Evolutionary conservation across 2,329 filamentous ascomycete genomes (phyloP).

Genomic region (Cryphonectria naterciae): DNA sequence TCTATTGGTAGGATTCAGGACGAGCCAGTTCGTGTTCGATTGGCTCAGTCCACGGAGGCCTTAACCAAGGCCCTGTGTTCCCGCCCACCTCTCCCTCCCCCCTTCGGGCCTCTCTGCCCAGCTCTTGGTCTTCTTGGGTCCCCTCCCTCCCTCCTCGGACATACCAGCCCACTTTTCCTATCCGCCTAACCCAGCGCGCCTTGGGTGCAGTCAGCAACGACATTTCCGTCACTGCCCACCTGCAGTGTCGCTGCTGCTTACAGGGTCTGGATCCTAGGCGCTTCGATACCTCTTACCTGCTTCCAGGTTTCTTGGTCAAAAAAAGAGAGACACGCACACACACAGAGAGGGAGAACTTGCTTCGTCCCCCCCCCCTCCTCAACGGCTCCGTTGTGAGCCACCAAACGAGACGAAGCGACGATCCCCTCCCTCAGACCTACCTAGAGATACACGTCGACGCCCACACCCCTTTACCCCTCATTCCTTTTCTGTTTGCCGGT

Average conservation of each 20-base stretch:
- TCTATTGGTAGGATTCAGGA: neutral
- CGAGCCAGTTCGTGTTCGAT: neutral
- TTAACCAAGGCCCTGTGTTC: slow-evolving; percentile 15
- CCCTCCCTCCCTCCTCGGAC: slow-evolving; percentile 19
- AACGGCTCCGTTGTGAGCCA: slow-evolving; percentile 15
- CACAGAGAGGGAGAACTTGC: neutral
- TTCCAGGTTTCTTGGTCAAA: slow-evolving; percentile 16
- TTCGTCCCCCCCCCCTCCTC: neutral
- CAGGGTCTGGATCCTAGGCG: slow-evolving; percentile 24
- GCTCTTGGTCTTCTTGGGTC: slow-evolving; percentile 24
- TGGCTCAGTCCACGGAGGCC: slow-evolving; percentile 16
- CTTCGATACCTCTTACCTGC: slow-evolving; percentile 18
- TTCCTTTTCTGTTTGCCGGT: neutral
- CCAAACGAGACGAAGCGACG: slow-evolving; percentile 3
- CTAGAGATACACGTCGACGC: neutral
- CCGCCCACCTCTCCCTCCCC: neutral
- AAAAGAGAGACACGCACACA: neutral
- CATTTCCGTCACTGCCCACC: slow-evolving; percentile 26
- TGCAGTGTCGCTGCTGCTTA: slow-evolving; percentile 16
- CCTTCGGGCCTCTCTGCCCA: neutral
- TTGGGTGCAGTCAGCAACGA: slow-evolving; percentile 26
- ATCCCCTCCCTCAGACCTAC: slow-evolving; percentile 10
- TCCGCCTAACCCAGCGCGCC: slow-evolving; percentile 22
- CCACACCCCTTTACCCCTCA: neutral
- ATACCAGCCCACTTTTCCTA: slow-evolving; percentile 28